A percentile compares a stretch with the other conserved stretches of the same genome.
Conservation (phyloP, 2,329 filamentous ascomycete genomes). For the Dactylonectria estremocensis region DNA sequence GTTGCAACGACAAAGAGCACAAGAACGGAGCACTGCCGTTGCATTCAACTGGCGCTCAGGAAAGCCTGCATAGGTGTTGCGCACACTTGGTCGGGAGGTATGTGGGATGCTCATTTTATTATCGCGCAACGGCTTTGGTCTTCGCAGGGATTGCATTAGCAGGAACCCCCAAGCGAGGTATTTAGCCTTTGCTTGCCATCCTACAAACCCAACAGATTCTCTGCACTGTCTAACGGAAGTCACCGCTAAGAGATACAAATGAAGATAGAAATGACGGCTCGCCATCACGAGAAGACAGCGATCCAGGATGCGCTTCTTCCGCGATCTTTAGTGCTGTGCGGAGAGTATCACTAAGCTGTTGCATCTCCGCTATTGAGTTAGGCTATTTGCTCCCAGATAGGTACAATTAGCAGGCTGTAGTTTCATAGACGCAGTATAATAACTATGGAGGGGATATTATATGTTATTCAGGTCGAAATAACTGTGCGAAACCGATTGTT, state of each 20-base stretch:
- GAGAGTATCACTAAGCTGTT: constrained; percentile 1
- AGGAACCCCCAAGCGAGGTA: background rate
- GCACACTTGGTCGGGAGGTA: background rate
- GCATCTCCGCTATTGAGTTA: background rate
- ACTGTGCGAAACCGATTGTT: background rate
- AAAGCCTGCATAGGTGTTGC: background rate
- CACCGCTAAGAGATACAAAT: background rate
- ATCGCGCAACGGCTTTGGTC: background rate
- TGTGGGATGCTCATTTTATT: background rate
- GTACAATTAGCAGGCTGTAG: background rate
- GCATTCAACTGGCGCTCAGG: background rate
- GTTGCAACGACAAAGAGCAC: background rate
- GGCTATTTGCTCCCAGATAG: background rate
- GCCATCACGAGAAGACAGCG: background rate
- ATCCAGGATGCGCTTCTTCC: background rate
- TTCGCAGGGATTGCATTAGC: background rate
- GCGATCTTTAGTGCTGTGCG: background rate
- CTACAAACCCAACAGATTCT: background rate
- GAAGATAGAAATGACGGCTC: background rate
- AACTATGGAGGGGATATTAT: background rate
- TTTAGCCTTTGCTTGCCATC: background rate
- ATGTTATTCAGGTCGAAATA: background rate
- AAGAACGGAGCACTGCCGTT: background rate
- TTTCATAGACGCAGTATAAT: background rate
- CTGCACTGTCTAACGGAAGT: background rate